Base-by-base conservation (phyloP, 2,329 filamentous ascomycete genomes). In the Xylaria polymorpha region DNA sequence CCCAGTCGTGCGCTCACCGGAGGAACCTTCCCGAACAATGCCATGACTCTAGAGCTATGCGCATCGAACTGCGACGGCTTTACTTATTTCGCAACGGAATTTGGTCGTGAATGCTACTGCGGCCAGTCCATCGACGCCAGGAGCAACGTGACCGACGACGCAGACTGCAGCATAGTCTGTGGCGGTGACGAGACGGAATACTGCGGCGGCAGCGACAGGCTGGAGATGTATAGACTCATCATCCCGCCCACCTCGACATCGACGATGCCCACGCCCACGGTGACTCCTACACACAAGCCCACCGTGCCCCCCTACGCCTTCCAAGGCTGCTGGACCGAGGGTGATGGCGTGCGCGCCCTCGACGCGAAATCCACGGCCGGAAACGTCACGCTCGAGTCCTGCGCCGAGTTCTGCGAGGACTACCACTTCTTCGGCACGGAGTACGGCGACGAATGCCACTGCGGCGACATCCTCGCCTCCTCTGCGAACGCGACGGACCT, bases 291-390 rank as follows among this genome's bases (percentile, higher is more conserved):
- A n/a, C 74, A 80, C 46, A 76, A 75, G 55, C 77, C 80, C 0
- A 77, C 75, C 9, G 70, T 79, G 8, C 67, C 73, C 6, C 71
- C 73, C 39, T 82, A 79, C 71, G 74, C 74, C 8, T 74, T 82
- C 25, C 75, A 80, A 18, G 82, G 82, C 41, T 85, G 83, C 76
- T 83, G 80, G 77, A 79, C 77, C 2, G 81, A 84, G 65, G 77
- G 79, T 14, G 67, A 74, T 10, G 77, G 77, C 4, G 77, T 73
- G 29, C 78, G 82, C 15, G 81, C 81, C 2, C 77, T 84, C 12
- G 65, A 69, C 25, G 75, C 76, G 20, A 73, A 75, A 43, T 51
- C 59, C 3, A 72, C 64, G 0, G 64, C 71, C 39, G 68, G 67
- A 48, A 66, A 68, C 43, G 67, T 83, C 79, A 82, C 82, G 9